phyloP scores from a whole-genome alignment of 2,329 filamentous ascomycete genomes.

The Scleromitrula shiraiana region DNA sequence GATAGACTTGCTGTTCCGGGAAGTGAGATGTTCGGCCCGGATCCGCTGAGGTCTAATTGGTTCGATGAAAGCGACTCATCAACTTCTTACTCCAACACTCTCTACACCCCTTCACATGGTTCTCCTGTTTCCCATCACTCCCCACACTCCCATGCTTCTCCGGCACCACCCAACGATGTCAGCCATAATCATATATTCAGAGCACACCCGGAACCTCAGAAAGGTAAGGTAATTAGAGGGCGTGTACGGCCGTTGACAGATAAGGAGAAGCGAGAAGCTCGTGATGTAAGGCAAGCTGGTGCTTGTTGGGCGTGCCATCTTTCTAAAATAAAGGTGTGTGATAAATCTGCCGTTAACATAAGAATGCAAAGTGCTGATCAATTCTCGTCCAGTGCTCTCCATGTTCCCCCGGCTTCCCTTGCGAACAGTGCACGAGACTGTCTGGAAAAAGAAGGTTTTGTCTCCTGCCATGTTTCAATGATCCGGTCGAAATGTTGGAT shows the following conservation, averaged over 20 bases:
- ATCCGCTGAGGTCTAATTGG: constrained; percentile 15
- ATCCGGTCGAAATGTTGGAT: constrained; percentile 25
- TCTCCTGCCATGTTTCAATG: constrained; percentile 28
- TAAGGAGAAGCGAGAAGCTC: constrained; percentile 26
- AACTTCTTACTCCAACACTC: constrained; percentile 15
- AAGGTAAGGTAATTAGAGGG: constrained; percentile 20
- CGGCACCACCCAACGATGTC: constrained; percentile 11
- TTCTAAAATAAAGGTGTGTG: constrained; percentile 26
- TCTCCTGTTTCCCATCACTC: constrained; percentile 17
- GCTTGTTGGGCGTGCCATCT: constrained; percentile 30
- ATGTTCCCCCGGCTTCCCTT: constrained; percentile 26
- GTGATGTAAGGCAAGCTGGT: constrained; percentile 26
- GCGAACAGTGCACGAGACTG: constrained; percentile 26
- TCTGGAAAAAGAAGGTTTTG: constrained; percentile 28
- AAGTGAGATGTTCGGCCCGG: constrained; percentile 22
- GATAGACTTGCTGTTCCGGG: neutral
- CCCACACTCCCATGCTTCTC: constrained; percentile 14
- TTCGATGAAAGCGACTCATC: constrained; percentile 12
- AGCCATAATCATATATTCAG: constrained; percentile 23
- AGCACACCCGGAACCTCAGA: constrained; percentile 17
- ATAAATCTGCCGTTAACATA: neutral
- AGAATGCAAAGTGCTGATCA: neutral
- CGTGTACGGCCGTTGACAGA: constrained; percentile 23
- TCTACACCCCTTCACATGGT: constrained; percentile 11
- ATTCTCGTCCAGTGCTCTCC: constrained; percentile 23